A percentile compares a stretch with the other conserved stretches of the same genome.
These are phyloP conservation scores for Prunus davidiana DNA, from an alignment of 306 rosid genomes.

Conservation along the genomic window DNA sequence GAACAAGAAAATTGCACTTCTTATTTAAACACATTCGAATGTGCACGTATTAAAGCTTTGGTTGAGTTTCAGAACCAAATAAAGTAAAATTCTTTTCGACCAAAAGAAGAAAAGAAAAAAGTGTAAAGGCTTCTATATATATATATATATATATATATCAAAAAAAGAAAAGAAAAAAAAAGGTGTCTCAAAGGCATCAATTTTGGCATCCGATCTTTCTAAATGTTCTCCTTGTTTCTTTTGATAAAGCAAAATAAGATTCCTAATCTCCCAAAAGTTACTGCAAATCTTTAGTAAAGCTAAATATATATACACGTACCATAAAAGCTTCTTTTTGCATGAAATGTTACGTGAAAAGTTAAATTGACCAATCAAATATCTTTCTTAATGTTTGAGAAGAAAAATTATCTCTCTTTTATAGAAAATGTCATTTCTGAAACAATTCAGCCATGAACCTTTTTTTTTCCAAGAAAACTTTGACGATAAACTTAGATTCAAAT, in stretches of 20 bases:
- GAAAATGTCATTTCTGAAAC: too few relatives aligned
- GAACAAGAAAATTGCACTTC: too few relatives aligned
- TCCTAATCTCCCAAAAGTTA: not conserved
- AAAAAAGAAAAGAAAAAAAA: not conserved
- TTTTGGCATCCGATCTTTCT: not conserved
- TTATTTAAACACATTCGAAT: too few relatives aligned
- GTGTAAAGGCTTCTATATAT: not conserved
- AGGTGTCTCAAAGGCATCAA: not conserved
- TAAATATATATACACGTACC: not conserved
- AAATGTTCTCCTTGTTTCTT: not conserved
- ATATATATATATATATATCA: not conserved
- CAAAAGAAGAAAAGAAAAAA: too few relatives aligned
- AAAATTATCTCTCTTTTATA: not conserved
- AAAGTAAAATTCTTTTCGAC: too few relatives aligned
- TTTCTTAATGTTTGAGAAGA: not conserved
- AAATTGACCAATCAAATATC: too few relatives aligned
- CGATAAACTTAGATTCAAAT: too few relatives aligned
- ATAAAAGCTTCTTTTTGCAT: not conserved
- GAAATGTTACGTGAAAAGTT: slow-evolving; percentile 5
- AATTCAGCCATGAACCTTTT: not conserved
- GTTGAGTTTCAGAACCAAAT: too few relatives aligned
- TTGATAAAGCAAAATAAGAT: not conserved
- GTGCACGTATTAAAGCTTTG: too few relatives aligned
- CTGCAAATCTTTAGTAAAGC: not conserved
- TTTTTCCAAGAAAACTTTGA: too few relatives aligned